Base-by-base conservation (phyloP, 495 filamentous ascomycete genomes). In the Penicillium coffeae region DNA sequence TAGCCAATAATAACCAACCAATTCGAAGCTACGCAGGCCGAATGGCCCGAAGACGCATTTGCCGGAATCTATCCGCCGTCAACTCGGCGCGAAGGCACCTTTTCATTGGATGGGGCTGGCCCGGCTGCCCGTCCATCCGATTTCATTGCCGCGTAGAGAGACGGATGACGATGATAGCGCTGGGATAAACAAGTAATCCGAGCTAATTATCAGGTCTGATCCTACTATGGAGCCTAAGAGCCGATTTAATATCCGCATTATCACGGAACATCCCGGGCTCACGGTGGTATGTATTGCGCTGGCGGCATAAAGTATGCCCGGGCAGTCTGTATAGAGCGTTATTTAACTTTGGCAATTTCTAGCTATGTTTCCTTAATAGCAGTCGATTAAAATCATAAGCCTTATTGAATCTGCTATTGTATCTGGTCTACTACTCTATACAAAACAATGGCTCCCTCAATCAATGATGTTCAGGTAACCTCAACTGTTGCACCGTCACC, bases 381-480 rank as follows among this genome's bases (percentile, higher is more conserved):
- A n/a, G n/a, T n/a, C n/a, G n/a, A n/a, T n/a, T n/a, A n/a, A n/a
- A n/a, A n/a, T n/a, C n/a, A n/a, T n/a, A n/a, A n/a, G n/a, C n/a
- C n/a, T n/a, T n/a, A n/a, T n/a, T n/a, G n/a, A n/a, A n/a, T n/a
- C n/a, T n/a, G n/a, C n/a, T n/a, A n/a, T n/a, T n/a, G n/a, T n/a
- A n/a, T n/a, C n/a, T n/a, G n/a, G n/a, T n/a, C n/a, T n/a, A n/a
- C n/a, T n/a, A n/a, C n/a, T n/a, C n/a, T 4, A 30, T 30, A 36
- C 25, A 9, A 34, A 19, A 16, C 14, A 40, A 63, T 65, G 62
- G 56, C 62, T 35, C 62, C 62, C 39, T 65, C 62, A 3, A 58
- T 65, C 49, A 56, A 58, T 47, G 62, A 65, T 21, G 48, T 54
- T 21, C 35, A 55, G 21, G 36, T 53, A 20, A 43, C 38, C 51